These are phyloP conservation scores for Lentinula edodes DNA, from an alignment of 768 basidiomycete genomes.

Conservation along the genomic window DNA sequence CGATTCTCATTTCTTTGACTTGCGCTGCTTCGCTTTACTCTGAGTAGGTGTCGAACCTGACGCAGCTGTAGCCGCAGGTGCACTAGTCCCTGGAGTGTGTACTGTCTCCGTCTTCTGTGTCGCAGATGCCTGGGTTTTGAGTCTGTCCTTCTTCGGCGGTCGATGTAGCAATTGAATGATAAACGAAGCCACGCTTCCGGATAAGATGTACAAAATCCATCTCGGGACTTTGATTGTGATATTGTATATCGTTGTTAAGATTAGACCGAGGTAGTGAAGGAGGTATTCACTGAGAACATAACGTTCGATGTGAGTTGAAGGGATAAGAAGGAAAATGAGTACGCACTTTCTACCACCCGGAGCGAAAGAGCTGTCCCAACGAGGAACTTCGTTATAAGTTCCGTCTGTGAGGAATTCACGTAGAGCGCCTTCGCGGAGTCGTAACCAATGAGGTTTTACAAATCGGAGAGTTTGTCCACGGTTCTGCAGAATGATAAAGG, in stretches of 20 bases:
- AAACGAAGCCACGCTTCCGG: slow-evolving; percentile 63
- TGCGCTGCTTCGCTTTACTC: slow-evolving; percentile 25
- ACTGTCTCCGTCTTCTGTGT: background rate
- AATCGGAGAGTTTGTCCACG: slow-evolving; percentile 80
- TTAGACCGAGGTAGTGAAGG: slow-evolving; percentile 52
- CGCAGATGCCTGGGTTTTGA: background rate
- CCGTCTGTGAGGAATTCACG: slow-evolving; percentile 64
- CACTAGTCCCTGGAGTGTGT: background rate
- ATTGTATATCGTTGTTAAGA: slow-evolving; percentile 47
- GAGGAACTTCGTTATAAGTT: slow-evolving; percentile 53
- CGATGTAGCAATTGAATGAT: slow-evolving; percentile 62
- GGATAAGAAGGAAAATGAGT: background rate
- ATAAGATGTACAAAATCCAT: slow-evolving; percentile 62
- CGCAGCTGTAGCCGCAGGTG: background rate
- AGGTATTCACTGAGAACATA: slow-evolving; percentile 52
- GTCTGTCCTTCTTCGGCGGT: slow-evolving; percentile 6
- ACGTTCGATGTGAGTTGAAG: background rate
- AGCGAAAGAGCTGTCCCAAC: slow-evolving; percentile 65
- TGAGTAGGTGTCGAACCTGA: slow-evolving; percentile 3
- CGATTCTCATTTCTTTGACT: slow-evolving; percentile 24
- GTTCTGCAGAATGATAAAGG: slow-evolving; percentile 63
- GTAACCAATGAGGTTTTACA: slow-evolving; percentile 59
- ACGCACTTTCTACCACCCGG: slow-evolving; percentile 73
- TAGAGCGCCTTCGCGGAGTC: slow-evolving; percentile 53
- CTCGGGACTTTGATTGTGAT: slow-evolving; percentile 52